Conservation (phyloP, 208 protist species). For the Crithidia thermophila region DNA sequence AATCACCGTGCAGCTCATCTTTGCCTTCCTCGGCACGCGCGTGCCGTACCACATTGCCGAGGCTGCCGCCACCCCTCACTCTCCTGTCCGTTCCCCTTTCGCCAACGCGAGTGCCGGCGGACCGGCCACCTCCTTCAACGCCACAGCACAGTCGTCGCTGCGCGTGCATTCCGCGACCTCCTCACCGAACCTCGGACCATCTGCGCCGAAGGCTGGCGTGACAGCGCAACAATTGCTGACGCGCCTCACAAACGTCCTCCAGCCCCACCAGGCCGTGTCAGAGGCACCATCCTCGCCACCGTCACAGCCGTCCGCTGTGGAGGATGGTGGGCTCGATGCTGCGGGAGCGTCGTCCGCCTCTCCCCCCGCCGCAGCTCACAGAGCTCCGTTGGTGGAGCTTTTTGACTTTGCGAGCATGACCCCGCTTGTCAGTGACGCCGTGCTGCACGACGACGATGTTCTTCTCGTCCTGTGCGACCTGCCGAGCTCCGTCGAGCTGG, state of each 20-base stretch:
- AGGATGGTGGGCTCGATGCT: too few species aligned
- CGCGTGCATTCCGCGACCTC: slow-evolving; percentile 14
- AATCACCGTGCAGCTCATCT: slow-evolving; percentile 33
- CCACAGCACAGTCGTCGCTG: slow-evolving; percentile 5
- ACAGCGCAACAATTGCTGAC: slow-evolving; percentile 24
- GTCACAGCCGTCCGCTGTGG: not conserved
- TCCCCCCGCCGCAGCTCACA: slow-evolving; percentile 1
- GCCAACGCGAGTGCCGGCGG: not conserved
- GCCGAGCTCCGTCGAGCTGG: slow-evolving; percentile 12
- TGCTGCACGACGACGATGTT: slow-evolving; percentile 20
- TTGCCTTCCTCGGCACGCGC: slow-evolving; percentile 35
- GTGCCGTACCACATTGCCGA: slow-evolving; percentile 30
- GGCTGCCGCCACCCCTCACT: not conserved
- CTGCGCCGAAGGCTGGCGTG: not conserved
- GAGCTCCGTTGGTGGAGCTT: slow-evolving; percentile 14
- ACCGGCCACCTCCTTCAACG: slow-evolving; percentile 12
- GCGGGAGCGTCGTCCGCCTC: not conserved
- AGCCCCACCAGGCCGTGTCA: not conserved
- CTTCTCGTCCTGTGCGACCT: slow-evolving; percentile 31
- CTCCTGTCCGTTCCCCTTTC: slow-evolving; percentile 12
- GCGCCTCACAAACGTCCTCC: slow-evolving; percentile 4
- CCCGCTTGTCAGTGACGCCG: slow-evolving; percentile 19
- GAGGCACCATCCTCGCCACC: not conserved
- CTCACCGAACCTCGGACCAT: slow-evolving; percentile 10
- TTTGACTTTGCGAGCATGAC: slow-evolving; percentile 21